Conservation (phyloP, 805 yeast species). For the Candida piceae region DNA sequence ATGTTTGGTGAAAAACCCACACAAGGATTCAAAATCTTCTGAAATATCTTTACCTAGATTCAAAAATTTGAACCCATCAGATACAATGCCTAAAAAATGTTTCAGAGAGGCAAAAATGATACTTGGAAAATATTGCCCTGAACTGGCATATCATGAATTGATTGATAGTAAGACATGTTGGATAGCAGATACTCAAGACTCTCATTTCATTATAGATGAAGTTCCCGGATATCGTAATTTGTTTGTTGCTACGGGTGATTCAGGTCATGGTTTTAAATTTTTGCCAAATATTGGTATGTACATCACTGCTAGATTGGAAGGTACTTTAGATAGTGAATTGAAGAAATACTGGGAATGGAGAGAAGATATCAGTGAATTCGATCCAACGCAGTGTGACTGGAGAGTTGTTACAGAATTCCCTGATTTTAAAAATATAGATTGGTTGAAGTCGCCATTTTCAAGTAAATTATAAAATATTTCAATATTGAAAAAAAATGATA, state of each 20-base stretch:
- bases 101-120: conserved; percentile 28
- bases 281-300: conserved; percentile 44
- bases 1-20: conserved; percentile 17
- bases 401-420: conserved; percentile 10
- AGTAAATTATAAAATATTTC: too few species aligned
- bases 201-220: conserved; percentile 36
- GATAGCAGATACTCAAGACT: conserved; percentile 37
- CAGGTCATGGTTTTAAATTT: conserved; percentile 44
- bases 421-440: conserved; percentile 1
- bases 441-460: too few species aligned
- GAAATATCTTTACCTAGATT: conserved; percentile 36
- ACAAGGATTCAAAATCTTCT: conserved; percentile 5
- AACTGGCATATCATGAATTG: conserved; percentile 33
- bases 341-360: conserved; percentile 32
- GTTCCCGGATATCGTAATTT: conserved; percentile 31
- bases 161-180: conserved; percentile 33
- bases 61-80: conserved; percentile 27
- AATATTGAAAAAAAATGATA: too few species aligned
- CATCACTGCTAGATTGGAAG: conserved; percentile 30
- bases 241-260: conserved; percentile 43
- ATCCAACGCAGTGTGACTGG: conserved; percentile 16
- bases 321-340: conserved; percentile 21
- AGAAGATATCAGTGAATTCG: conserved; percentile 12
- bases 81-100: conserved; percentile 34
- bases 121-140: conserved; percentile 35